These are phyloP conservation scores for Madurella mycetomatis DNA, from an alignment of 2,329 filamentous ascomycete species.

Conservation along the genomic window DNA sequence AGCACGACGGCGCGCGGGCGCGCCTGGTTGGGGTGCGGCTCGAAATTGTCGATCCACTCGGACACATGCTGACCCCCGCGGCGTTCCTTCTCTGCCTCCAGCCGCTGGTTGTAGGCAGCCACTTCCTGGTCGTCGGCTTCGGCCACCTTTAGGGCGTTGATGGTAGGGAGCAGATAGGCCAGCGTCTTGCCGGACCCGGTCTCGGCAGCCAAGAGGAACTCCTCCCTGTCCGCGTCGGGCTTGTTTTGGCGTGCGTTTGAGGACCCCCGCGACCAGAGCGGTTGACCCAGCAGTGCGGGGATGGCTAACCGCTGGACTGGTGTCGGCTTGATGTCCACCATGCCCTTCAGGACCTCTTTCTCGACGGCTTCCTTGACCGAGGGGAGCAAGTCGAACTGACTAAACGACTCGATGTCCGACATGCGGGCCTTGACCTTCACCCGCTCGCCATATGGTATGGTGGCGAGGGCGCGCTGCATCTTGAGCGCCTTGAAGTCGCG, in stretches of 20 bases:
- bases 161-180: constrained; percentile 78
- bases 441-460: constrained; percentile 69
- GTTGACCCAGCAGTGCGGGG: constrained; percentile 66
- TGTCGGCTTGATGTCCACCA: constrained; percentile 75
- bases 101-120: constrained; percentile 52
- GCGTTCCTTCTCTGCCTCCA: constrained; percentile 52
- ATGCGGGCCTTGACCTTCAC: constrained; percentile 50
- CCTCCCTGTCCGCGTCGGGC: constrained; percentile 36
- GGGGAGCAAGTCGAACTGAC: constrained; percentile 73
- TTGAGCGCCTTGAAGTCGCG: constrained; percentile 73
- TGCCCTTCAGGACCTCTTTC: constrained; percentile 67
- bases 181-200: constrained; percentile 97
- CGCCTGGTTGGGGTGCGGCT: constrained; percentile 68
- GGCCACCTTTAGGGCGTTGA: constrained; percentile 79
- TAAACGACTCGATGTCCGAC: constrained; percentile 70
- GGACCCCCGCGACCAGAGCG: constrained; percentile 31
- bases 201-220: constrained; percentile 85
- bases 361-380: constrained; percentile 65
- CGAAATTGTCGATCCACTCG: constrained; percentile 58
- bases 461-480: constrained; percentile 79
- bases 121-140: constrained; percentile 59
- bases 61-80: constrained; percentile 42
- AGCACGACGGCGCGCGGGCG: constrained; percentile 81
- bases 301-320: constrained; percentile 88
- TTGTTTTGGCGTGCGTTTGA: constrained; percentile 30